Conservation (phyloP, 768 basidiomycete species). For the Collybia sordida region DNA sequence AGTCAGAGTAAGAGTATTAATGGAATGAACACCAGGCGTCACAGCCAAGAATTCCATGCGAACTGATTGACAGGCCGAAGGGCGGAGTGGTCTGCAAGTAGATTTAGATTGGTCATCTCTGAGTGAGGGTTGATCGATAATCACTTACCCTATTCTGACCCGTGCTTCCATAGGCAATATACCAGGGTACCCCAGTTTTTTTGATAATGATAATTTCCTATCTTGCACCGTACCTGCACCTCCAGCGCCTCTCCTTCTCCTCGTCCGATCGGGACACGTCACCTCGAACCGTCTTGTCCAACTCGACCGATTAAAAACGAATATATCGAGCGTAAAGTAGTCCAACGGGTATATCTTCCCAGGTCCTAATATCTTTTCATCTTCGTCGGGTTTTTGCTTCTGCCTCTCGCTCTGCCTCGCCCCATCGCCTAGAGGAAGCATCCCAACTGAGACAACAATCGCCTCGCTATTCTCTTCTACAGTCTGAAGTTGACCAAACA, state of each 20-base stretch:
- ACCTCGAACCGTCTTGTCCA: conserved; percentile 80
- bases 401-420: conserved; percentile 8
- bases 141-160: conserved; percentile 72
- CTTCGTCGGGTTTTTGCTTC: conserved; percentile 12
- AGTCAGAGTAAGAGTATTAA: conserved; percentile 69
- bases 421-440: conserved; percentile 29
- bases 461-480: conserved; percentile 47
- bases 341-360: conserved; percentile 71
- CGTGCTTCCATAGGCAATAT: conserved; percentile 77
- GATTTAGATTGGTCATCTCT: neutral
- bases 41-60: conserved; percentile 85
- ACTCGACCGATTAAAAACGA: conserved; percentile 80
- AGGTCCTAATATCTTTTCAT: conserved; percentile 20
- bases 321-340: conserved; percentile 79
- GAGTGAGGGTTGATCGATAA: neutral
- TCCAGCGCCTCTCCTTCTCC: conserved; percentile 40
- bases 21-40: conserved; percentile 74
- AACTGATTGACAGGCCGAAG: conserved; percentile 82
- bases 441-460: conserved; percentile 70
- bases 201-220: conserved; percentile 26
- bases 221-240: conserved; percentile 20
- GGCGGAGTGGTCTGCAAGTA: conserved; percentile 65
- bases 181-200: conserved; percentile 52
- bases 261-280: conserved; percentile 57
- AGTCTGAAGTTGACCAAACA: conserved; percentile 25